phyloP scores from a whole-genome alignment of 176 grass and related monocot species.

The Triticum dicoccoides region DNA sequence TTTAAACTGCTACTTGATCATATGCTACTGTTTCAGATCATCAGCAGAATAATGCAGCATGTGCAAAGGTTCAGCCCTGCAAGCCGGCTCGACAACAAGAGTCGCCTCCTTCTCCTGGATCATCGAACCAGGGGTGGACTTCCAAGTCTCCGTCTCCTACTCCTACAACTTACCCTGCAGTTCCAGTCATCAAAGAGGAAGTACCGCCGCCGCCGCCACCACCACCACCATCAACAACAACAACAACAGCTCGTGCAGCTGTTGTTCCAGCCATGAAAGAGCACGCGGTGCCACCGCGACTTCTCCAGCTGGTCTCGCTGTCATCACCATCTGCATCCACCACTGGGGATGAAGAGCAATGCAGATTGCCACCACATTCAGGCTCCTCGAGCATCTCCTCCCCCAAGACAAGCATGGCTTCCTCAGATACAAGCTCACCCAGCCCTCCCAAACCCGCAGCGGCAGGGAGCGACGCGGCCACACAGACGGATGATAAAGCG shows the following conservation, averaged over 20 bases:
- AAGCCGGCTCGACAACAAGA: constrained; percentile 3
- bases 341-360: constrained; percentile 16
- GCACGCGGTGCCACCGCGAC: background rate
- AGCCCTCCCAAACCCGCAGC: constrained; percentile 13
- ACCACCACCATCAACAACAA: background rate
- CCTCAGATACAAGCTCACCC: constrained; percentile 29
- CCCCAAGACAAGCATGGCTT: constrained; percentile 23
- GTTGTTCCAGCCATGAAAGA: background rate
- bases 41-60: background rate
- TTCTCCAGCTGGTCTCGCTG: background rate
- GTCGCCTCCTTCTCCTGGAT: background rate
- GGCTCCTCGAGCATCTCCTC: constrained; percentile 29
- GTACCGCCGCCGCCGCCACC: background rate
- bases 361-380: constrained; percentile 23
- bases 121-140: background rate
- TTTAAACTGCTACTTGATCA: background rate
- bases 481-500: constrained; percentile 37
- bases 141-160: background rate
- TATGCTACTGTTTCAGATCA: constrained; percentile 17
- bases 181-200: background rate
- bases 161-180: background rate
- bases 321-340: constrained; percentile 28
- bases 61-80: background rate
- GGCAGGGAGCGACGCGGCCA: constrained; percentile 38
- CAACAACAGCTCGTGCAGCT: background rate